These are phyloP conservation scores for Claviceps sp. DNA, from an alignment of 2,329 filamentous ascomycete species.

Conservation along the genomic window DNA sequence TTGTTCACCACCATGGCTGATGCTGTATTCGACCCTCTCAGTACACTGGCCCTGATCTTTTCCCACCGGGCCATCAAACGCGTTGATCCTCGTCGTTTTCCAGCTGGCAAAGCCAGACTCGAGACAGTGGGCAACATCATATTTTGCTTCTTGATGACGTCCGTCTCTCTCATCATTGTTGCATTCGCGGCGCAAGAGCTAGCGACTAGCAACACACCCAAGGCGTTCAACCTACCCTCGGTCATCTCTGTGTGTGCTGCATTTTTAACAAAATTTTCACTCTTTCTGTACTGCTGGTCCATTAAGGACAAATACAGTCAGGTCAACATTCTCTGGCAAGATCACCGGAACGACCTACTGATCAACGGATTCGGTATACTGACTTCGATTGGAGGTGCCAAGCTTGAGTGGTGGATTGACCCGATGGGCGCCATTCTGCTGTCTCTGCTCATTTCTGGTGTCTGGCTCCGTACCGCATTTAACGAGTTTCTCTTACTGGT, in stretches of 20 bases:
- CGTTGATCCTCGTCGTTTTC: slow-evolving; percentile 77
- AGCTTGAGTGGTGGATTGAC: slow-evolving; percentile 90
- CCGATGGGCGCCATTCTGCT: slow-evolving; percentile 80
- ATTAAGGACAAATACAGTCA: slow-evolving; percentile 85
- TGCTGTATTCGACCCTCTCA: slow-evolving; percentile 82
- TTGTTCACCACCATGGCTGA: slow-evolving; percentile 98
- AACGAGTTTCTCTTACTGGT: slow-evolving; percentile 84
- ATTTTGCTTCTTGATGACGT: slow-evolving; percentile 92
- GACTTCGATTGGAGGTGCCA: slow-evolving; percentile 80
- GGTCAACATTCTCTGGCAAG: slow-evolving; percentile 85
- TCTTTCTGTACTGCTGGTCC: slow-evolving; percentile 89
- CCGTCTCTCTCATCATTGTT: slow-evolving; percentile 84
- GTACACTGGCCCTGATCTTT: slow-evolving; percentile 75
- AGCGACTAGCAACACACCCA: slow-evolving; percentile 37
- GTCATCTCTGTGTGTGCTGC: slow-evolving; percentile 76
- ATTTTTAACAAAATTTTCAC: slow-evolving; percentile 66
- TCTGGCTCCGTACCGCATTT: slow-evolving; percentile 81
- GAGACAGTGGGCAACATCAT: slow-evolving; percentile 93
- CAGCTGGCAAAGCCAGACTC: slow-evolving; percentile 82
- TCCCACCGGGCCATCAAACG: slow-evolving; percentile 77
- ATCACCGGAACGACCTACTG: slow-evolving; percentile 93
- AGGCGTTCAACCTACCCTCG: slow-evolving; percentile 64
- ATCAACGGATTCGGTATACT: slow-evolving; percentile 91
- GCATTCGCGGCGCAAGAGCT: slow-evolving; percentile 72
- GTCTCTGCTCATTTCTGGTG: slow-evolving; percentile 58